These are phyloP conservation scores for Hypomontagnella monticulosa DNA, from an alignment of 495 filamentous ascomycete genomes.

Conservation along the genomic window DNA sequence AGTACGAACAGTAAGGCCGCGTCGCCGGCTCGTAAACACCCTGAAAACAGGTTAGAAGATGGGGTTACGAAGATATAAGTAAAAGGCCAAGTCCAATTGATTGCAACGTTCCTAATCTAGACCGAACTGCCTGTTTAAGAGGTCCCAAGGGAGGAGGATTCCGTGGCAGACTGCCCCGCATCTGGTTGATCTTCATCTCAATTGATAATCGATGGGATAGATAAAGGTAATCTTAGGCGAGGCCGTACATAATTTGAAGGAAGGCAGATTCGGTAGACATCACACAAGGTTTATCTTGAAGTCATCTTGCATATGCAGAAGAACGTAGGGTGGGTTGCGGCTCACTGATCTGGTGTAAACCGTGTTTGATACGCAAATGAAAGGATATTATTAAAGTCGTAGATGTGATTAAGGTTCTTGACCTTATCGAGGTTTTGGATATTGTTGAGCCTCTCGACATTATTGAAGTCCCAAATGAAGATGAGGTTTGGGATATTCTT, in stretches of 20 bases:
- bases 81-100: conserved; percentile 27
- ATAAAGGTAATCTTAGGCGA: conserved; percentile 8
- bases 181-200: conserved; percentile 26
- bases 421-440: too few species aligned
- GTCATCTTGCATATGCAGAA: not conserved
- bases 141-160: conserved; percentile 18
- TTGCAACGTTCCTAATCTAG: conserved; percentile 32
- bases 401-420: too few species aligned
- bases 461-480: too few species aligned
- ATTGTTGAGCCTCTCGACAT: too few species aligned
- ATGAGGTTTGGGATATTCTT: too few species aligned
- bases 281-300: too few species aligned
- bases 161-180: conserved; percentile 27
- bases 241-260: not conserved
- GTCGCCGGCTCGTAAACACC: not conserved
- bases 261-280: too few species aligned
- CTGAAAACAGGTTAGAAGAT: not conserved
- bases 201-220: not conserved
- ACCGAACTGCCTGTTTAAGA: conserved; percentile 36
- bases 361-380: too few species aligned
- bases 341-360: too few species aligned
- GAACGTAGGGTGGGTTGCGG: too few species aligned
- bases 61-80: conserved; percentile 1
- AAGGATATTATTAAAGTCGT: too few species aligned
- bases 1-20: not conserved